Conservation (phyloP, 495 filamentous ascomycete species). For the Neurospora tetrasperma region DNA sequence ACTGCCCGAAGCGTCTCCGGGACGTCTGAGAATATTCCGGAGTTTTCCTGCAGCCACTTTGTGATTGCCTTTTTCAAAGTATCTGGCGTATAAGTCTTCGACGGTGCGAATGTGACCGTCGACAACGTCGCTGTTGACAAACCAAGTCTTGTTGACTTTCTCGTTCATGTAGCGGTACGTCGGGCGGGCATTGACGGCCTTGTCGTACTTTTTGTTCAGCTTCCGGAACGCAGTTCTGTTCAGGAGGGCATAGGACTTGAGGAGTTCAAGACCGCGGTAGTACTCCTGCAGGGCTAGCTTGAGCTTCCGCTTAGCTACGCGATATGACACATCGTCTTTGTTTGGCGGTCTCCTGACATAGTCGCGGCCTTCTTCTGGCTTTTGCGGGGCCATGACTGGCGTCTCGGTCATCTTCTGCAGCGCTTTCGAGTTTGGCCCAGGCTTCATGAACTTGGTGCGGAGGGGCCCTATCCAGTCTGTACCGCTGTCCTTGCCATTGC, state of each 20-base stretch:
- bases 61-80: constrained; percentile 82
- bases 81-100: constrained; percentile 86
- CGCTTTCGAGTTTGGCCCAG: constrained; percentile 37
- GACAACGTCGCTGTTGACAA: constrained; percentile 72
- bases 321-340: constrained; percentile 58
- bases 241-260: constrained; percentile 81
- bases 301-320: constrained; percentile 78
- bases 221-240: constrained; percentile 93
- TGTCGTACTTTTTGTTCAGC: constrained; percentile 98
- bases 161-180: constrained; percentile 80
- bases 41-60: constrained; percentile 85
- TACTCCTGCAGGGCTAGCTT: constrained; percentile 86
- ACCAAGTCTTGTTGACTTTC: constrained; percentile 81
- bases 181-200: constrained; percentile 66
- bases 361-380: constrained; percentile 42
- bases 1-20: constrained; percentile 58
- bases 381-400: constrained; percentile 24
- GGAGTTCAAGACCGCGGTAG: constrained; percentile 79
- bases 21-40: constrained; percentile 51
- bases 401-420: constrained; percentile 31
- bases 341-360: constrained; percentile 49
- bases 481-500: constrained; percentile 9
- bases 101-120: constrained; percentile 67
- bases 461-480: constrained; percentile 33
- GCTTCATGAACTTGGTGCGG: constrained; percentile 32